Conservation (phyloP, 2,329 filamentous ascomycete species). For the Triangularia verruculosa region DNA sequence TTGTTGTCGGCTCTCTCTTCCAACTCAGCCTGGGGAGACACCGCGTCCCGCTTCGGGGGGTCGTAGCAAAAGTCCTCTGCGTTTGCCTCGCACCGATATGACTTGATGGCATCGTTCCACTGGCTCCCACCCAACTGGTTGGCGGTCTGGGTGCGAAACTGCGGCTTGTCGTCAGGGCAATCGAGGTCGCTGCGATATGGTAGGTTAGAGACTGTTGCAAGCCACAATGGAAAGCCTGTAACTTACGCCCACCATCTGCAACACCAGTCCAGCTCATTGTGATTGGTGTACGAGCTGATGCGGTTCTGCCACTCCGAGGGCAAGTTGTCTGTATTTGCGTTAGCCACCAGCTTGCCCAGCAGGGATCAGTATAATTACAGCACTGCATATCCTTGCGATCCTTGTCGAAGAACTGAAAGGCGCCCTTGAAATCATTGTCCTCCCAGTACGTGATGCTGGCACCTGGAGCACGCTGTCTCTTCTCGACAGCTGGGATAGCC, state of each 20-base stretch:
- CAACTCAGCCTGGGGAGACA: neutral
- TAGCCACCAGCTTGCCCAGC: too few relatives aligned
- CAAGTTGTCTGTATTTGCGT: neutral
- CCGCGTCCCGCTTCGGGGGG: neutral
- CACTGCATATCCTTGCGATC: neutral
- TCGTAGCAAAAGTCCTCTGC: neutral
- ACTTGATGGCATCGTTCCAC: neutral
- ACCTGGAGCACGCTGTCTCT: neutral
- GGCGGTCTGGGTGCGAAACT: neutral
- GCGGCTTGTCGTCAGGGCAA: neutral
- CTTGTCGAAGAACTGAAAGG: neutral
- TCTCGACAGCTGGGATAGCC: neutral
- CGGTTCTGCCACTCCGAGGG: neutral
- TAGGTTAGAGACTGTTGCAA: neutral
- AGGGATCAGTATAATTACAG: too few relatives aligned
- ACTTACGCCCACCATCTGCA: neutral
- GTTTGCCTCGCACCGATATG: neutral
- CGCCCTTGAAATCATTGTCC: neutral
- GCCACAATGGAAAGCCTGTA: neutral
- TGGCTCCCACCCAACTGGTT: neutral
- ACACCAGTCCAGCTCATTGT: neutral
- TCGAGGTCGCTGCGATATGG: neutral
- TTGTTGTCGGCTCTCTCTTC: neutral
- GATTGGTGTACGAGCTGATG: neutral
- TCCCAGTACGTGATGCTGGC: neutral